These are phyloP conservation scores for Vaccinium corymbosum DNA, from an alignment of 148 eudicot species.

Conservation along the genomic window DNA sequence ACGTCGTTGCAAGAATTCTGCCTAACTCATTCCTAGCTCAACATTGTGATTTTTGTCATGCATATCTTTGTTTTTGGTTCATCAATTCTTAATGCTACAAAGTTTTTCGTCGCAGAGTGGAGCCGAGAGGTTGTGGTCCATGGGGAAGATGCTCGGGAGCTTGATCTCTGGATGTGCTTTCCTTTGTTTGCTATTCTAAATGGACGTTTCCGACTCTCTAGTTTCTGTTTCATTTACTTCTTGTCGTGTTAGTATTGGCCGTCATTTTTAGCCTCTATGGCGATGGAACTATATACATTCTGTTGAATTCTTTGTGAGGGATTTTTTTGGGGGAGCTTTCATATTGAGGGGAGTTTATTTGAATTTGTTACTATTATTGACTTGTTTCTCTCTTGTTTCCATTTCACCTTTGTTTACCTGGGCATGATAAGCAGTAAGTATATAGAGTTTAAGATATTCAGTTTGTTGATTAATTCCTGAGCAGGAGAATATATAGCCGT, in stretches of 20 bases:
- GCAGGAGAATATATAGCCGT: too few species aligned
- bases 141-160: constrained; percentile 30
- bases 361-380: constrained; percentile 13
- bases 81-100: not conserved
- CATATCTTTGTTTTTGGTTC: not conserved
- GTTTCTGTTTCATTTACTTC: not conserved
- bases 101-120: constrained; percentile 34
- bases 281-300: constrained; percentile 18
- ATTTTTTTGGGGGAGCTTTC: constrained; percentile 21
- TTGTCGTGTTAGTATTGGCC: constrained; percentile 12
- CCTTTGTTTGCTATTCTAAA: constrained; percentile 25
- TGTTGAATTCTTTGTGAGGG: constrained; percentile 35
- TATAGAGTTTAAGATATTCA: too few species aligned
- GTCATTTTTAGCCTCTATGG: constrained; percentile 21
- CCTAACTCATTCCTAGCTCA: not conserved
- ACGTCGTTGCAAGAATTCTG: not conserved
- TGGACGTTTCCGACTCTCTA: not conserved
- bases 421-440: too few species aligned
- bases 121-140: constrained; percentile 22
- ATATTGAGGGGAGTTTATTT: constrained; percentile 15
- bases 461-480: too few species aligned
- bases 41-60: not conserved
- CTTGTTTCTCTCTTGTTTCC: not conserved
- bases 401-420: not conserved
- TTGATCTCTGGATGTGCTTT: constrained; percentile 32